Evolutionary conservation across 2,329 filamentous ascomycete species (phyloP).

Genomic region (Blastomyces silverae): DNA sequence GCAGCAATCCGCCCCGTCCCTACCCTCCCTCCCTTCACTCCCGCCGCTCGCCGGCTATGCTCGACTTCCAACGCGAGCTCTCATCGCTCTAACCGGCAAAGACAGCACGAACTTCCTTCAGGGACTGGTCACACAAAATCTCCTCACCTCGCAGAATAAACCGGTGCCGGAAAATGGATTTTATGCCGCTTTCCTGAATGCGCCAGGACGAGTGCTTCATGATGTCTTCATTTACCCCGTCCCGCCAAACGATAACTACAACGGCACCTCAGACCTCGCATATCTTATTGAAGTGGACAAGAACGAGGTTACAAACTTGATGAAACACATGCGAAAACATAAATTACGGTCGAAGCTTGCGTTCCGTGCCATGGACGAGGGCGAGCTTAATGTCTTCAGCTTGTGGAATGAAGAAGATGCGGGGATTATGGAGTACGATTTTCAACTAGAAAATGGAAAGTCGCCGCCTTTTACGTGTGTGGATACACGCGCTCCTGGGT

Average conservation of each 20-base stretch:
- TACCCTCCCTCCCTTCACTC: slow-evolving; percentile 31
- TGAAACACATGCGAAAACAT: slow-evolving; percentile 72
- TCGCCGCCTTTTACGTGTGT: slow-evolving; percentile 30
- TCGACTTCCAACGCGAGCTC: slow-evolving; percentile 61
- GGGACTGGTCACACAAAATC: slow-evolving; percentile 72
- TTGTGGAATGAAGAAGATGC: slow-evolving; percentile 57
- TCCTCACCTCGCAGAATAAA: slow-evolving; percentile 41
- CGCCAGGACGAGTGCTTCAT: slow-evolving; percentile 73
- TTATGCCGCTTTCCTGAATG: slow-evolving; percentile 81
- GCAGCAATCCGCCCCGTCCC: slow-evolving; percentile 8
- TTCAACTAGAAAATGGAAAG: slow-evolving; percentile 9
- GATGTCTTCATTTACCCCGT: slow-evolving; percentile 82
- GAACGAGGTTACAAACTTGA: slow-evolving; percentile 53
- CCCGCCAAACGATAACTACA: slow-evolving; percentile 34
- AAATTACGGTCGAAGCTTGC: slow-evolving; percentile 75
- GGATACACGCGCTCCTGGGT: slow-evolving; percentile 37
- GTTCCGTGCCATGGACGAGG: slow-evolving; percentile 58
- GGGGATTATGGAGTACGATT: slow-evolving; percentile 31
- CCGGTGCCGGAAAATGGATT: slow-evolving; percentile 47
- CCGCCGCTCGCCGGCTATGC: slow-evolving; percentile 44
- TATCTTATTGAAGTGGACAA: slow-evolving; percentile 82
- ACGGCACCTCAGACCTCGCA: slow-evolving; percentile 25
- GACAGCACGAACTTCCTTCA: slow-evolving; percentile 83
- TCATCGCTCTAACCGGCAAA: slow-evolving; percentile 70
- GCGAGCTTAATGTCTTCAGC: slow-evolving; percentile 64